phyloP scores from a whole-genome alignment of 441 rosid species.

The Omphalea diandra region DNA sequence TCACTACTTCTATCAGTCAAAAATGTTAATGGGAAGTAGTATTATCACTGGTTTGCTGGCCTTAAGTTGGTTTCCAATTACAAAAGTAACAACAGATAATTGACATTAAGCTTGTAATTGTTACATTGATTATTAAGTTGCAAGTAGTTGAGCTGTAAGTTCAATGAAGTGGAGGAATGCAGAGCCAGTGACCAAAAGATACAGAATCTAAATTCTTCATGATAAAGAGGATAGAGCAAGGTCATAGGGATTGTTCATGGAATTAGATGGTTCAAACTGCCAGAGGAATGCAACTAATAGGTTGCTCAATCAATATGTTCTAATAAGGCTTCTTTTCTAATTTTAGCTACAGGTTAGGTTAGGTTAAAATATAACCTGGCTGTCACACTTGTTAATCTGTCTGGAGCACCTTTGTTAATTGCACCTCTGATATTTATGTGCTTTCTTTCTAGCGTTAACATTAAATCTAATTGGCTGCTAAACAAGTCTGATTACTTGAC shows the following conservation, averaged over 20 bases:
- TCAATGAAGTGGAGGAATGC: background rate
- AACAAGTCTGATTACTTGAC: too few species aligned
- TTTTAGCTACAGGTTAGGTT: background rate
- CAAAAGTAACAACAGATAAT: background rate
- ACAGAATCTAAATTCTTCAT: background rate
- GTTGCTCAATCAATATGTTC: too few species aligned
- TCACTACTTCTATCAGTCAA: too few species aligned
- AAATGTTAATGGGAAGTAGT: background rate
- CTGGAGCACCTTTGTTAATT: background rate
- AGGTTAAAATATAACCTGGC: background rate
- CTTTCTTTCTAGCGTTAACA: background rate
- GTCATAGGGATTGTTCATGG: background rate
- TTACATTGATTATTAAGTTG: background rate
- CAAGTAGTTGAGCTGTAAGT: background rate
- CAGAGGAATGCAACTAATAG: background rate
- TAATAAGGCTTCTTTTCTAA: background rate
- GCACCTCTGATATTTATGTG: background rate
- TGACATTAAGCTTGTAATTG: background rate
- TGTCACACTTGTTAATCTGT: background rate
- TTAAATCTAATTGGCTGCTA: background rate
- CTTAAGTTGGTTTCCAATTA: background rate
- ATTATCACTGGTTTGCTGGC: background rate
- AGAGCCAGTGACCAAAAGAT: background rate
- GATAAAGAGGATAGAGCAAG: background rate
- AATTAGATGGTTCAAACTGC: background rate